Percentiles rank a stretch among this genome's conserved stretches.
Evolutionary conservation across 1,284 basidiomycete species (phyloP).

Genomic region (Apiotrichum gracile): DNA sequence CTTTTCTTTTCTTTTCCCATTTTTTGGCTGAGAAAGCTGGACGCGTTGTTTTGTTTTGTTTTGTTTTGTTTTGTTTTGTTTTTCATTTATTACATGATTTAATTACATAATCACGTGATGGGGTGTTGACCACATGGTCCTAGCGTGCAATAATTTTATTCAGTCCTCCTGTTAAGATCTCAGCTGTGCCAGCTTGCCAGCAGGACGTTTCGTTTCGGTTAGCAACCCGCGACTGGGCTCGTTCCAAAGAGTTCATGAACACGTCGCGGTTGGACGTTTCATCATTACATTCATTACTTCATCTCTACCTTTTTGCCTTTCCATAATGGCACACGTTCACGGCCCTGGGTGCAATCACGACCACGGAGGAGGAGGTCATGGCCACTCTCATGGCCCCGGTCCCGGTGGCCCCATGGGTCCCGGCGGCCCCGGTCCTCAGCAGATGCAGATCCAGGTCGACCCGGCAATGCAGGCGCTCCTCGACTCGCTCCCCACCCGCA

Average conservation of each 20-base stretch:
- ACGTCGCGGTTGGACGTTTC: no score
- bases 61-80: slow-evolving; percentile 1
- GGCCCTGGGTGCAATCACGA: slow-evolving; percentile 10
- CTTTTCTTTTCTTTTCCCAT: not conserved
- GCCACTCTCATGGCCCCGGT: slow-evolving; percentile 13
- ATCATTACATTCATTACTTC: no score
- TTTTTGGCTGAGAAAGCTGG: not conserved
- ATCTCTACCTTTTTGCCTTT: not conserved
- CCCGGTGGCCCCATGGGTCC: slow-evolving; percentile 8
- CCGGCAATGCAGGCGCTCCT: slow-evolving; percentile 37
- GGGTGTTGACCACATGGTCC: not conserved
- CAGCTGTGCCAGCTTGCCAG: no score
- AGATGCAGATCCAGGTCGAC: slow-evolving; percentile 21
- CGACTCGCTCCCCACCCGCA: slow-evolving; percentile 35
- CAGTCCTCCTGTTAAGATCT: not conserved
- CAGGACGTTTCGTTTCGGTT: no score
- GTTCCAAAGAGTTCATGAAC: no score
- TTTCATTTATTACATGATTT: not conserved
- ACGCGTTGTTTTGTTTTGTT: not conserved
- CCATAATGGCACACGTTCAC: slow-evolving; percentile 6
- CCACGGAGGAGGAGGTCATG: slow-evolving; percentile 12
- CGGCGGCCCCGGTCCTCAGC: slow-evolving; percentile 4
- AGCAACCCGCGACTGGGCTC: no score
- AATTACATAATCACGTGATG: not conserved
- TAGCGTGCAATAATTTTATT: no score